Base-by-base conservation (phyloP, 345 rosid species). In the Geranium brycei region DNA sequence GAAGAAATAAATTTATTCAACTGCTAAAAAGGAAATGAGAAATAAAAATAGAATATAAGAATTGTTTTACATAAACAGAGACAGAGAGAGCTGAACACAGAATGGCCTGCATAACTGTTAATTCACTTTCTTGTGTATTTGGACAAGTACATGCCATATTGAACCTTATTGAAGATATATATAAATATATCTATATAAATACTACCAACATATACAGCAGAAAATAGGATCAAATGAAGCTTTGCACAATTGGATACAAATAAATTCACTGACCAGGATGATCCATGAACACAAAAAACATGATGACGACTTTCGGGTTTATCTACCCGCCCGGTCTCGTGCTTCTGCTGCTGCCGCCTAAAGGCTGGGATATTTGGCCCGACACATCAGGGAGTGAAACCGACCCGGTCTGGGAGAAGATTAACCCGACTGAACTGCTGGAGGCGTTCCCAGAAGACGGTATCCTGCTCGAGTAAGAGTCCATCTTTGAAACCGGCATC, bases 401-500 rank as follows among this genome's bases (percentile, higher is more conserved):
- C 15, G 53, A 47, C 53, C 53, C 53, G 14, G 53, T 47, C 53
- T 47, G 53, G 11, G 53, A 47, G 53, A 47, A 47, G 0, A 47
- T 47, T 47, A 47, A 13, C 53, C 53, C 53, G 3, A 47, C 53
- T 47, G 53, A 47, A 47, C 53, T 47, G 53, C 53, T 47, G 11
- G 53, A 47, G 53, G 53, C 10, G 53, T 35, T 35, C 41, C 41
- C 41, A 4, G 41, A 35, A 35, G 41, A 35, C 7, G 41, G 41
- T 35, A 35, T 35, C 10, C 41, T 35, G 41, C 41, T 4, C 41
- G 41, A 35, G 41, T 47, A 47, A 47, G 53, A 47, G 10, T 47
- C 53, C 10, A 47, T 47, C 11, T 47, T 47, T 47, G 53, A 47
- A 8, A 5, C 53, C 53, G 53, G 14, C 53, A 47, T 76, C 69